Base-by-base conservation (phyloP, 2,329 filamentous ascomycete genomes). In the Tolypocladium endophyticum region DNA sequence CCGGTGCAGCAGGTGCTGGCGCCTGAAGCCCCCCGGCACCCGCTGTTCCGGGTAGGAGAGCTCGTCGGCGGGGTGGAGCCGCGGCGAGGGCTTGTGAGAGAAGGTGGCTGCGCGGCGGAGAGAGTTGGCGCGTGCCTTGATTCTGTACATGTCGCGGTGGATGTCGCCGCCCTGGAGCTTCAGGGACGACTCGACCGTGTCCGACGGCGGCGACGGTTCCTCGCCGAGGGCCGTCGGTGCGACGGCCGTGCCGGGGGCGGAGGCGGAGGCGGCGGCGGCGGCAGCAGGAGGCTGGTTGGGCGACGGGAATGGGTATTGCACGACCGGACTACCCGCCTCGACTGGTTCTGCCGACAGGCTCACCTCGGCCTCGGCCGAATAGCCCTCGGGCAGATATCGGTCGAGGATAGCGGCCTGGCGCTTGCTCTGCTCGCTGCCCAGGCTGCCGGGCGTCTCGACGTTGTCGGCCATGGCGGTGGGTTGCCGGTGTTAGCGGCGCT, bases 161-260 rank as follows among this genome's bases (percentile, higher is more conserved):
- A 92, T 87, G 67, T 92, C 89, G 47, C 89, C 89, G 57, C 89
- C 89, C 68, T 88, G 88, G 3, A 92, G 78, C 61, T 79, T 83
- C 58, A 92, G 76, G 0, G 89, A 92, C 1, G 87, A 90, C 59
- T 75, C 72, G 39, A 73, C 62, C n/a, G 64, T 61, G 61, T 87
- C 83, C 53, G 73, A 71, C 30, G 65, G 64, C 11, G 66, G 62
- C 2, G 67, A 67, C 18, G 20, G 30, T 12, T 60, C 62, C n/a
- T 62, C 60, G 50, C 54, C 57, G 39, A 38, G 6, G 16, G 47
- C 12, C 3, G 25, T 30, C 25, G 47, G 47, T 12, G 25, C 7
- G 38, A 66, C 65, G 63, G 63, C 61, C 41, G 64, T 58, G 57
- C 60, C 58, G 14, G 62, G 61, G 14, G 63, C 63, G 53, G 60